phyloP scores from a whole-genome alignment of 768 basidiomycete genomes.

The Leccinum longicurvipes region DNA sequence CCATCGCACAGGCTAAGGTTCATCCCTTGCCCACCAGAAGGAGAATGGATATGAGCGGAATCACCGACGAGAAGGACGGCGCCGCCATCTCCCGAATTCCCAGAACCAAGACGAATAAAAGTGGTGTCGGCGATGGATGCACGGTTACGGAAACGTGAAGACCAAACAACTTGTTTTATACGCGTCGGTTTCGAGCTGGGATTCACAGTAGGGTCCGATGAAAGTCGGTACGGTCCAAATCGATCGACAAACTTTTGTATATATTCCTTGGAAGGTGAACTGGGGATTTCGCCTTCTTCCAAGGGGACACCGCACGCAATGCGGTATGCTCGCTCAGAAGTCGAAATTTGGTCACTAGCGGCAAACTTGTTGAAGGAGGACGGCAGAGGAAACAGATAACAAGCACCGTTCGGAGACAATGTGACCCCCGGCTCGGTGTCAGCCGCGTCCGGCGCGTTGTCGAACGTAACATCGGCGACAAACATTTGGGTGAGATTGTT shows the following conservation, averaged over 20 bases:
- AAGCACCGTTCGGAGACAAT: conserved; percentile 29
- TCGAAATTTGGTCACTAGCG: background rate
- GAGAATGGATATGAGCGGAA: conserved; percentile 52
- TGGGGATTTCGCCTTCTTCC: conserved; percentile 34
- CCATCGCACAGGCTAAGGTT: conserved; percentile 55
- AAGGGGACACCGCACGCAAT: conserved; percentile 39
- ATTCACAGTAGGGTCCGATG: too few species aligned
- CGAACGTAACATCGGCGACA: conserved; percentile 45
- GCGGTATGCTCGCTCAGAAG: conserved; percentile 33
- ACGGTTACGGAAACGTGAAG: conserved; percentile 44
- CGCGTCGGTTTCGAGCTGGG: conserved; percentile 23
- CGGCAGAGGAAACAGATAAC: conserved; percentile 38
- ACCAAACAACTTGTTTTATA: conserved; percentile 41
- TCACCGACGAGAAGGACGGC: conserved; percentile 38
- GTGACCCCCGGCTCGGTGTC: conserved; percentile 15
- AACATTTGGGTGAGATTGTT: conserved; percentile 38
- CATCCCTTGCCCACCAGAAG: conserved; percentile 56
- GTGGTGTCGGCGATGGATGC: conserved; percentile 41
- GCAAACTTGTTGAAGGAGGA: conserved; percentile 22
- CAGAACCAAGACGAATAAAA: conserved; percentile 30
- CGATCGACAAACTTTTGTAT: conserved; percentile 41
- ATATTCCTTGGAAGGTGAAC: conserved; percentile 37
- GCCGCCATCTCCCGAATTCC: conserved; percentile 16
- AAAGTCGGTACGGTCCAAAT: too few species aligned
- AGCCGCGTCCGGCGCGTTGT: background rate